Base-by-base conservation (phyloP, 2,329 filamentous ascomycete species). In the Apiospora aurea region DNA sequence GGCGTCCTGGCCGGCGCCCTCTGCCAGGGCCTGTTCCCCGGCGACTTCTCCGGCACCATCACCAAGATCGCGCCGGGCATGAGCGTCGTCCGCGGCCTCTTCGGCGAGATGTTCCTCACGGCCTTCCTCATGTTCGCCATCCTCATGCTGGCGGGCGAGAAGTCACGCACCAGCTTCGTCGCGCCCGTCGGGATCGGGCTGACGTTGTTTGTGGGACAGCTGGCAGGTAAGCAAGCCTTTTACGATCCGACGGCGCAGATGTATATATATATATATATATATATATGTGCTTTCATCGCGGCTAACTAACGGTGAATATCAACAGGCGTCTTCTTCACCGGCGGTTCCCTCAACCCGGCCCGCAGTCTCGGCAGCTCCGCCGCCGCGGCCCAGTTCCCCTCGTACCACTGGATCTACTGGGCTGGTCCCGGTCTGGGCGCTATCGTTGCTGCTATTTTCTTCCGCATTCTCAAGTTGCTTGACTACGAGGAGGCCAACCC, bases 111-210 rank as follows among this genome's bases (percentile, higher is more conserved):
- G 83, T 88, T 91, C 76, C 82, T 91, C 46, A 91, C 89, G 0
- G 84, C 87, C 0, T 83, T 90, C 76, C 82, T 91, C 21, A 85
- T 91, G 14, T 86, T 91, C 72, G 86, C 89, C 8, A 86, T 91
- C 71, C 86, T 90, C 78, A 92, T 92, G 89, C 82, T 92, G 46
- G 90, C 90, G 0, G 87, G 85, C 4, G 90, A 92, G 77, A 93
- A 93, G 80, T 90, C 92, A 76, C 88, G 88, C 74, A 88, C 87
- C 6, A 93, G 91, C 0, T 93, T 87, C 76, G 81, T 93, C 4
- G 91, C 91, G 0, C 91, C 91, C 0, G 81, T 93, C 0, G 91
- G 89, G 0, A 92, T 94, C 74, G 91, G 91, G 0, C 80, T 93
- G 1, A 82, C 90, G 0, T 83, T 93, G 24, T 93, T 93, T 76